Conservation (phyloP, 2,329 filamentous ascomycete species). For the Exophiala phaeomuriformis region DNA sequence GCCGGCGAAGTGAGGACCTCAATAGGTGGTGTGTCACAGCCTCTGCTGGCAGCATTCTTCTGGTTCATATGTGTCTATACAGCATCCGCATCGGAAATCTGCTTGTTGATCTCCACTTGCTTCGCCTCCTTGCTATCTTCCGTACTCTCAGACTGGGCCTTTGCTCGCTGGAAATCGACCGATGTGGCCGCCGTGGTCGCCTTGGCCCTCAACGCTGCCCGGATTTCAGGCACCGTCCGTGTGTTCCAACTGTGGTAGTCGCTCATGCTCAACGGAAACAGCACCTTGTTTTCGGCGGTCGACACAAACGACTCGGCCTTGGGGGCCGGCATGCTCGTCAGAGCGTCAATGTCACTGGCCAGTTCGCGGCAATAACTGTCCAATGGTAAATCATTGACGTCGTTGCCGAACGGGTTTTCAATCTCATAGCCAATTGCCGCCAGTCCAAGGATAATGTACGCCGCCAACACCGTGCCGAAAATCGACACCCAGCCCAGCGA, state of each 20-base stretch:
- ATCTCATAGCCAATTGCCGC: slow-evolving; percentile 70
- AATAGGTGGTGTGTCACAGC: neutral
- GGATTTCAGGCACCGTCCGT: slow-evolving; percentile 43
- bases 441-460: slow-evolving; percentile 77
- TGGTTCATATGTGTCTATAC: neutral
- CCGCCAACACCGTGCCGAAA: slow-evolving; percentile 61
- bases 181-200: slow-evolving; percentile 21
- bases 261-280: slow-evolving; percentile 50
- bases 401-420: slow-evolving; percentile 76
- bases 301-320: slow-evolving; percentile 47
- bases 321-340: slow-evolving; percentile 54
- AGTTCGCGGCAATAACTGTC: slow-evolving; percentile 71
- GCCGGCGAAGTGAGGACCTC: no score
- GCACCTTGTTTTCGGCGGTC: slow-evolving; percentile 44
- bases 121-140: neutral
- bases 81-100: neutral
- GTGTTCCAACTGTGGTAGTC: slow-evolving; percentile 46
- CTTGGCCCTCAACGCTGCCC: slow-evolving; percentile 36
- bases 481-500: slow-evolving; percentile 66
- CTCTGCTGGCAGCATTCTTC: neutral
- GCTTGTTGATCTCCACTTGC: neutral
- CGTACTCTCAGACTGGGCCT: slow-evolving; percentile 11
- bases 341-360: slow-evolving; percentile 64
- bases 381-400: slow-evolving; percentile 74
- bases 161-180: slow-evolving; percentile 17